Base-by-base conservation (phyloP, 2,329 filamentous ascomycete genomes). In the Diplodia intermedia region DNA sequence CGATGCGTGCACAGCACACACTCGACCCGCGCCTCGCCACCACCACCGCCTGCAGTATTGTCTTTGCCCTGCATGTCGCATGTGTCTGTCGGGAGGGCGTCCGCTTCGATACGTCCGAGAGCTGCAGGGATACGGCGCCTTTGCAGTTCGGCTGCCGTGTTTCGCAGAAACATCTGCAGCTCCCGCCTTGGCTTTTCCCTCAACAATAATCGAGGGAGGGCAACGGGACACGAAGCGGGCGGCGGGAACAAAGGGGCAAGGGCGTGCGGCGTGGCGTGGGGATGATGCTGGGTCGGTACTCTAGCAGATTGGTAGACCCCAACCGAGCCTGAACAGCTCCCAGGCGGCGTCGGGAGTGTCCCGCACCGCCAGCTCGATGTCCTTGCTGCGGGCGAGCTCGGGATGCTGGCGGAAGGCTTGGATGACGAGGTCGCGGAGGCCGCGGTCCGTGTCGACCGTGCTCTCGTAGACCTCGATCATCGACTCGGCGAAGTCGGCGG, bases 401-500 rank as follows among this genome's bases (percentile, higher is more conserved):
- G 82, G 82, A 67, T 84, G 80, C 18, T 73, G 78, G 54, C 80
- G 78, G 75, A 85, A 84, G 2, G 81, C 76, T 69, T 84, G 81
- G 57, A 84, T 75, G 65, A 84, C 78, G 57, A 84, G 73, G 69
- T 83, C 81, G 26, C 83, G 78, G 31, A 84, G 77, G 12, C 83
- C 83, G 43, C 83, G 79, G 71, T 85, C 83, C 23, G 76, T 78
- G 73, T 85, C 82, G 69, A 84, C 79, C 55, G 83, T 85, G 40
- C 79, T 80, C 69, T 80, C 80, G 74, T 84, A 85, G 15, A 81
- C 82, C 70, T 83, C 81, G 74, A 81, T 78, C 70, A 83, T 82
- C 20, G 82, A 81, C 57, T 82, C 80, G 61, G 83, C 78, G 43
- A 84, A 77, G 66, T 84, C 82, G 7, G 79, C 73, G 66, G 79